phyloP scores from a whole-genome alignment of 768 basidiomycete genomes.

The Russula brevipes region DNA sequence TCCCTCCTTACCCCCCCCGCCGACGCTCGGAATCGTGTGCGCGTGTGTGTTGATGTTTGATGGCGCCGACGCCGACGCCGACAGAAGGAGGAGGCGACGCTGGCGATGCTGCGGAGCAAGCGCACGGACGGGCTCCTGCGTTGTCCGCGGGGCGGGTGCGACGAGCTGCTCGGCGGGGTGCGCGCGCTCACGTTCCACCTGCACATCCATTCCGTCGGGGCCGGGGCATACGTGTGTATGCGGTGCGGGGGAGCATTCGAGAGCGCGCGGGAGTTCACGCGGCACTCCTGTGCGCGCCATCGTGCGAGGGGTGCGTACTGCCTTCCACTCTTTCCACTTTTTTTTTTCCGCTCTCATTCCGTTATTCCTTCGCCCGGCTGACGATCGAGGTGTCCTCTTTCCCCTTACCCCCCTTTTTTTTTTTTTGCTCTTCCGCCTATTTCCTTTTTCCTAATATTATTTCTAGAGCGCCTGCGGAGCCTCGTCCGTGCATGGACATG shows the following conservation, averaged over 20 bases:
- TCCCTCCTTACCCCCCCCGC: too few species aligned
- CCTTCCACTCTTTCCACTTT: background rate
- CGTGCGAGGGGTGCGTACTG: constrained; percentile 17
- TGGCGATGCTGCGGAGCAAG: constrained; percentile 12
- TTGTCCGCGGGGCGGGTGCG: constrained; percentile 19
- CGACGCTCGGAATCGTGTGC: too few species aligned
- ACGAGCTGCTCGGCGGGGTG: constrained; percentile 18
- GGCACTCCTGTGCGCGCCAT: constrained; percentile 19
- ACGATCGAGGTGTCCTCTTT: background rate
- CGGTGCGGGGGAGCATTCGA: constrained; percentile 21
- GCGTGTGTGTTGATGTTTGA: too few species aligned
- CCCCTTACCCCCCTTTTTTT: background rate
- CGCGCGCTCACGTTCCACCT: constrained; percentile 23
- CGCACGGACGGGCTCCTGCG: constrained; percentile 15
- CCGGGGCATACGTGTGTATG: constrained; percentile 8
- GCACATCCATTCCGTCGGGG: constrained; percentile 22
- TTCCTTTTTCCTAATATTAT: background rate
- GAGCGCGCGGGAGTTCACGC: constrained; percentile 16
- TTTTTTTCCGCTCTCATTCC: background rate
- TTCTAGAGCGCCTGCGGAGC: constrained; percentile 12
- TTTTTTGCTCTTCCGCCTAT: too few species aligned
- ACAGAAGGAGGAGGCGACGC: constrained; percentile 23
- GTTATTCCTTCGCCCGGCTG: background rate
- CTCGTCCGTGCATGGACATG: constrained; percentile 22
- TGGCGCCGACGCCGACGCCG: too few species aligned